Evolutionary conservation across 2,329 filamentous ascomycete species (phyloP), one percentile per base, ranked within the genome.

Genomic region (Fusarium staphyleae): DNA sequence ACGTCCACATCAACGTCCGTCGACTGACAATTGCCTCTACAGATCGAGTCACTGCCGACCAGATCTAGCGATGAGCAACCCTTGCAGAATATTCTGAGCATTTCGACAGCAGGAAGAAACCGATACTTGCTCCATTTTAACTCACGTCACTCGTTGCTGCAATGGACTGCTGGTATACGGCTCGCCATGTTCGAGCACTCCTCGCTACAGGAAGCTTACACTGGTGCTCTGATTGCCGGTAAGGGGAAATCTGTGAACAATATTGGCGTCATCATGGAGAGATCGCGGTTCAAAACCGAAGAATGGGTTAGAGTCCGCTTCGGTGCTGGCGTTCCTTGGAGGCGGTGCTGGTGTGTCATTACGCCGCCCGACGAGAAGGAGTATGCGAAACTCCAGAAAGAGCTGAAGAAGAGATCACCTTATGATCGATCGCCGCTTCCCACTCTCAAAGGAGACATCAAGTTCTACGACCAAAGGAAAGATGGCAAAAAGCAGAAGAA

Each of bases 281-380:
- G 90, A 40, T 83, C 89, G 15, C 87, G 82, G 50, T 83, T 90
- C 65, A 88, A 87, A 65, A 85, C 90, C 33, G 92, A 96, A 71
- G 92, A 96, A 69, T 99, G 95, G 95, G 92, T 93, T 14, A 84
- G 95, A 58, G 95, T 99, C 44, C 84, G 95, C 54, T 99, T 99
- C 67, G 95, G 95, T 33, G 93, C 95, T 26, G 95, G 95, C 39
- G 96, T 95, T 9, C 93, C 93, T 0, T 99, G 95, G 95, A 87
- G 90, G 69, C 88, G 93, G 32, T 99, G 93, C 74, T 99, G 93
- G 93, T 97, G 93, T 73, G 93, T 98, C 47, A 90, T 98, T 52
- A 85, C 86, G 6, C 95, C 93, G 3, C 93, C 95, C 0, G 90
- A 96, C 68, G 93, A 98, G 76, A 99, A 98, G 77, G 91, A 96